phyloP scores from a whole-genome alignment of 768 basidiomycete species.

The Termitomyces titanicus region DNA sequence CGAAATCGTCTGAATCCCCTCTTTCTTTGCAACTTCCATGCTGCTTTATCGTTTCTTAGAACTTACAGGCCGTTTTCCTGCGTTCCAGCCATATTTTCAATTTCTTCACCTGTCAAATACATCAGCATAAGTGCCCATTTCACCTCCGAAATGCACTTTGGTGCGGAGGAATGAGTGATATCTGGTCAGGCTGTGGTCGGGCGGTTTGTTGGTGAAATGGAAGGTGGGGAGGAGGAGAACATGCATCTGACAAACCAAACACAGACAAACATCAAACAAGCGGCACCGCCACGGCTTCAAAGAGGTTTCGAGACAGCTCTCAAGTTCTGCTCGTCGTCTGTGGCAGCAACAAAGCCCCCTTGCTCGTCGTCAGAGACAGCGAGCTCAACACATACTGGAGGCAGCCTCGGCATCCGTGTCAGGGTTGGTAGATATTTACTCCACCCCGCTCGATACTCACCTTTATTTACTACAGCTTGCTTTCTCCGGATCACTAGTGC shows the following conservation, averaged over 20 bases:
- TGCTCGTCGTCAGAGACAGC: slow-evolving; percentile 5
- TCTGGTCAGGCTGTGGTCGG: background rate
- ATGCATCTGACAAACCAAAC: slow-evolving; percentile 10
- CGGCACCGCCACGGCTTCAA: slow-evolving; percentile 15
- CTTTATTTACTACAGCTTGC: background rate
- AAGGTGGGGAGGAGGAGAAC: slow-evolving; percentile 16
- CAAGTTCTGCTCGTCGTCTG: slow-evolving; percentile 10
- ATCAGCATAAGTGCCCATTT: background rate
- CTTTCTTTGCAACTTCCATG: slow-evolving; percentile 15
- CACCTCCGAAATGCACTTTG: background rate
- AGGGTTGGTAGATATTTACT: background rate
- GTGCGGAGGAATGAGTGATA: background rate
- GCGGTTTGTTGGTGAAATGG: slow-evolving; percentile 7
- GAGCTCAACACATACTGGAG: background rate
- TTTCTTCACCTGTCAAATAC: background rate
- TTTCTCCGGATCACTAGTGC: background rate
- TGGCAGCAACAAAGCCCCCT: background rate
- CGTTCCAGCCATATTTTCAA: background rate
- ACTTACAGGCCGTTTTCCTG: background rate
- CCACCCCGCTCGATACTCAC: background rate
- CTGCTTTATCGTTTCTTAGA: background rate
- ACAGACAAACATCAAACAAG: slow-evolving; percentile 17
- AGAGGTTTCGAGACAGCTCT: slow-evolving; percentile 12
- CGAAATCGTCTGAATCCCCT: slow-evolving; percentile 2
- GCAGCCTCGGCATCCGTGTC: background rate